phyloP scores from a whole-genome alignment of 2,329 filamentous ascomycete genomes.

The Fusarium nelsonii region DNA sequence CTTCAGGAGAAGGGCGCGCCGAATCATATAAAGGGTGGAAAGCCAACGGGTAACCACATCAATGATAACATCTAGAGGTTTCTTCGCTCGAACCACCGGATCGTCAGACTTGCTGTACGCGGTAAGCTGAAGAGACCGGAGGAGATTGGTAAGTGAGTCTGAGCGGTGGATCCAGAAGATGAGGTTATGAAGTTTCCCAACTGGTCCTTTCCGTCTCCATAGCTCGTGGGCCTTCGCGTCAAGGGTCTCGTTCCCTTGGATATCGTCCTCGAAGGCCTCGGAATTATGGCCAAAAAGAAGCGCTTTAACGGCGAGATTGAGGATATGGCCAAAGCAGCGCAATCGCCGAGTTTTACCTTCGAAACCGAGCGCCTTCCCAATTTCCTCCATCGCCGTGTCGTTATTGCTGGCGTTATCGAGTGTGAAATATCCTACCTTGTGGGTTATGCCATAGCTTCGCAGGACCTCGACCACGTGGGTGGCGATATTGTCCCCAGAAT shows the following conservation, averaged over 20 bases:
- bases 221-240: conserved; percentile 4
- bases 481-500: conserved; percentile 24
- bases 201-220: conserved; percentile 25
- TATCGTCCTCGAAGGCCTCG: conserved; percentile 22
- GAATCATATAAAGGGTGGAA: conserved; percentile 32
- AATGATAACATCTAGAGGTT: conserved; percentile 24
- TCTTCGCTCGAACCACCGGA: background rate
- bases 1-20: background rate
- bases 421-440: conserved; percentile 10
- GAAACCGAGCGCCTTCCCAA: conserved; percentile 26
- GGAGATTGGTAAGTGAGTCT: conserved; percentile 18
- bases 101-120: background rate
- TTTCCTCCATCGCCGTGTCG: conserved; percentile 24
- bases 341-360: conserved; percentile 1
- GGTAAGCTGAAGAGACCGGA: conserved; percentile 5
- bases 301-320: conserved; percentile 32
- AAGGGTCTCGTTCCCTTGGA: background rate
- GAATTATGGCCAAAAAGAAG: conserved; percentile 30
- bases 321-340: conserved; percentile 24
- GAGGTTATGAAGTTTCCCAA: conserved; percentile 33
- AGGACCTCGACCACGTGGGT: background rate
- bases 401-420: conserved; percentile 36
- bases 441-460: background rate
- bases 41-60: conserved; percentile 35
- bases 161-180: conserved; percentile 24